phyloP scores from a whole-genome alignment of 768 basidiomycete species.

The Boletus huronensis region DNA sequence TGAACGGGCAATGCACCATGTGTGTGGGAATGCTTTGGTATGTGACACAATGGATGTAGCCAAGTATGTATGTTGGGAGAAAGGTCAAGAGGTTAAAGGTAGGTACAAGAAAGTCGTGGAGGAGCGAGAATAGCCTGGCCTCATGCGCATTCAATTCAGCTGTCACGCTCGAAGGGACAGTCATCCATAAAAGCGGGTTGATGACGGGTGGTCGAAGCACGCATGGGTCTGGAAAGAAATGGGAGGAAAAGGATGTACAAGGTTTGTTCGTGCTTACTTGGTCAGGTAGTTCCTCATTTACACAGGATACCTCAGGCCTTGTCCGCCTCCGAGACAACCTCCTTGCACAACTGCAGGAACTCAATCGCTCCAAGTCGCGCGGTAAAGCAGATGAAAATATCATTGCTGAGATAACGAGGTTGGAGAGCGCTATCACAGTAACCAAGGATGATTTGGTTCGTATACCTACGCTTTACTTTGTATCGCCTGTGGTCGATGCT shows the following conservation, averaged over 20 bases:
- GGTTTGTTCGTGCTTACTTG: conserved; percentile 40
- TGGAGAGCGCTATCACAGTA: conserved; percentile 75
- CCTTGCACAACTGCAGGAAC: conserved; percentile 71
- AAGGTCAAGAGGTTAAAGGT: conserved; percentile 97
- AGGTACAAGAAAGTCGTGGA: conserved; percentile 45
- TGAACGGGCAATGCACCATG: conserved; percentile 94
- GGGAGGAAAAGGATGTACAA: conserved; percentile 92
- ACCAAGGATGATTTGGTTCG: conserved; percentile 81
- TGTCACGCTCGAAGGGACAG: conserved; percentile 93
- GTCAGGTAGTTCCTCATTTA: conserved; percentile 25
- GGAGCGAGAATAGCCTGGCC: background rate
- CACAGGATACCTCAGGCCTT: conserved; percentile 34
- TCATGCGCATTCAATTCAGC: conserved; percentile 45
- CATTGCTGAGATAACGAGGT: conserved; percentile 67
- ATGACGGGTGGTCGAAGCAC: conserved; percentile 94
- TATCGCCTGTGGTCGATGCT: background rate
- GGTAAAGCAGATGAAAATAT: conserved; percentile 79
- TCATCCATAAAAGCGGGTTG: conserved; percentile 95
- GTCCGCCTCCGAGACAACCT: conserved; percentile 67
- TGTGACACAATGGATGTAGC: conserved; percentile 97
- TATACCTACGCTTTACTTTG: background rate
- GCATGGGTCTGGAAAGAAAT: conserved; percentile 74
- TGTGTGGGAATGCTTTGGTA: conserved; percentile 91
- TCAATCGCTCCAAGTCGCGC: conserved; percentile 81
- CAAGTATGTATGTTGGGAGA: conserved; percentile 86